A percentile compares a stretch with the other conserved stretches of the same genome.
These are phyloP conservation scores for Ocimum tenuiflorum DNA, from an alignment of 257 asterid genomes.

Conservation along the genomic window DNA sequence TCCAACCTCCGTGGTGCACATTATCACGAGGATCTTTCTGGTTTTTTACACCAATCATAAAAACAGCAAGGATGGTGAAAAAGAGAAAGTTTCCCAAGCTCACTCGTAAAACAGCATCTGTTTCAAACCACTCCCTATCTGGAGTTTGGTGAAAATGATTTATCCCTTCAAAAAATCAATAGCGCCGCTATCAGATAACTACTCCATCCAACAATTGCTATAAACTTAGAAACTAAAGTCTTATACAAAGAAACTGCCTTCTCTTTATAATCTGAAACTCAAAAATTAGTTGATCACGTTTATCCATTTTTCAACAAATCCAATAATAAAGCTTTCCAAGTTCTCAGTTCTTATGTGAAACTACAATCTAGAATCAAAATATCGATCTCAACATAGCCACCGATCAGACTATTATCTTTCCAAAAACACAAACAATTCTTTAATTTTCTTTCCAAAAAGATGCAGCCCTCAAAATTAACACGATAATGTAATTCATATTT, in stretches of 20 bases:
- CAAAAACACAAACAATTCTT: neutral
- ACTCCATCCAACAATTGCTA: neutral
- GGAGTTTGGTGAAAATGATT: conserved; percentile 87
- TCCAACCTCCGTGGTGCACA: conserved; percentile 96
- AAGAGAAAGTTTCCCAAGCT: conserved; percentile 93
- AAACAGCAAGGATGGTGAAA: conserved; percentile 67
- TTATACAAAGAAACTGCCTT: neutral
- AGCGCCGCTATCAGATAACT: neutral
- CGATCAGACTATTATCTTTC: neutral
- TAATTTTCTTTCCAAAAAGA: neutral
- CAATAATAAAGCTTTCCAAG: neutral
- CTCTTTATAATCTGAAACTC: neutral
- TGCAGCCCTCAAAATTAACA: neutral
- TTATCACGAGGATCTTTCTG: conserved; percentile 90
- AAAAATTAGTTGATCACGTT: neutral
- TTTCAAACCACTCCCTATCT: conserved; percentile 89
- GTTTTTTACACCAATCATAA: conserved; percentile 81
- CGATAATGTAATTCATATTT: neutral
- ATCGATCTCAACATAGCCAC: neutral
- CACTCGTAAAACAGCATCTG: conserved; percentile 91
- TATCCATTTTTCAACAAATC: neutral
- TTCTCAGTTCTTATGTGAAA: neutral
- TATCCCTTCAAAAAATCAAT: conserved; percentile 54
- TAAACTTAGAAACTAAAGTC: neutral
- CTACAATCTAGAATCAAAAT: neutral